phyloP scores from a whole-genome alignment of 2,329 filamentous ascomycete genomes.

The Sclerotinia trifoliorum region DNA sequence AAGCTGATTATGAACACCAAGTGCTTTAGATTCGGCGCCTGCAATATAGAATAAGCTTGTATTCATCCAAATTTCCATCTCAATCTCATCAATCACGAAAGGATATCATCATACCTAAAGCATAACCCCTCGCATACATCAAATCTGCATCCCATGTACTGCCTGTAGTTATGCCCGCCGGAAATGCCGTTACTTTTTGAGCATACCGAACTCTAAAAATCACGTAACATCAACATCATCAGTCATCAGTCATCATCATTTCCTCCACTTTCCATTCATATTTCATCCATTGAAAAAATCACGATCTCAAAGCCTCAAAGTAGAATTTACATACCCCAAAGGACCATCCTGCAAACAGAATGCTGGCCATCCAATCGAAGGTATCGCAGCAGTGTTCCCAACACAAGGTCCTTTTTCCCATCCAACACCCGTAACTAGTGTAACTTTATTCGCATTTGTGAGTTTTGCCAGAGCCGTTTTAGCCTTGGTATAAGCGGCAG shows the following conservation, averaged over 20 bases:
- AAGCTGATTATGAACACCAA: constrained; percentile 72
- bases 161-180: constrained; percentile 74
- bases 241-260: neutral
- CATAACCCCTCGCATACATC: constrained; percentile 66
- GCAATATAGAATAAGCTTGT: constrained; percentile 31
- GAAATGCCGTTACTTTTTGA: constrained; percentile 71
- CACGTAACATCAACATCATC: constrained; percentile 7
- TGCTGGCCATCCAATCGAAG: constrained; percentile 64
- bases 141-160: constrained; percentile 77
- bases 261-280: neutral
- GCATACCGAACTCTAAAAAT: constrained; percentile 57
- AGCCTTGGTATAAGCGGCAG: constrained; percentile 68
- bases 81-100: neutral
- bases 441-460: constrained; percentile 73
- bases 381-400: constrained; percentile 58
- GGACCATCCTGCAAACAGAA: constrained; percentile 81
- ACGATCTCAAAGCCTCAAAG: no score
- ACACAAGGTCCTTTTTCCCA: constrained; percentile 72
- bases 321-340: constrained; percentile 49
- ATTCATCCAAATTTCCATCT: neutral
- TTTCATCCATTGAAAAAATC: neutral
- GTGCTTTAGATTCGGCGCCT: constrained; percentile 65
- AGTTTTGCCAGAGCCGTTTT: constrained; percentile 65
- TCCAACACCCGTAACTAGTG: constrained; percentile 73
- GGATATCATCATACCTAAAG: constrained; percentile 55